Base-by-base conservation (phyloP, 192 early-diverging fungal genomes). In the Gigaspora rosea region DNA sequence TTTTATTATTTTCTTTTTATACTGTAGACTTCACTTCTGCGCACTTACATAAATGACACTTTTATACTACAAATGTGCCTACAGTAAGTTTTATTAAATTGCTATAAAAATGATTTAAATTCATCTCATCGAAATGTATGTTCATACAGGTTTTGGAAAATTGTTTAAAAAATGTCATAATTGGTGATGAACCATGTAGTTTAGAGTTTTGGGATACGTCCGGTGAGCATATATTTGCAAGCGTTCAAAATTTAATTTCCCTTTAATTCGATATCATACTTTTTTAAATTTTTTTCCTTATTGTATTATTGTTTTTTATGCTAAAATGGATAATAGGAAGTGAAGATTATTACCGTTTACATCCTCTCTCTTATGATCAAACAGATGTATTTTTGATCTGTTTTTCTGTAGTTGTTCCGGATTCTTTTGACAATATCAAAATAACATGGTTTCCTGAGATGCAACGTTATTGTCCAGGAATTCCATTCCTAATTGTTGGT, bases 101-200 rank as follows among this genome's bases (percentile, higher is more conserved):
- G 16, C 1, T 27, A 27, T 13, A 33, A 7, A 46, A 69, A 16
- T 22, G 2, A 2, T 41, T 41, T 41, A 41, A 41, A 1, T 1
- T 41, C 41, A 41, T 41, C 41, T 41, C 0, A 41, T 41, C 41
- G 41, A 41, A 6, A 7, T 41, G 41, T 1, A 41, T 41, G 41
- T 41, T 41, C 41, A 41, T 6, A 41, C 5, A 92, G 88, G 92
- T 93, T n/a, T 98, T 98, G 88, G 96, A 98, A 87, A 97, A 98
- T 82, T 98, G 97, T 89, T 95, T 95, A 71, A 95, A 96, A 32
- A 97, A 95, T n/a, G 95, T 98, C 71, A 98, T 97, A 95, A 97
- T 97, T 86, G 96, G 95, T 69, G 94, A 94, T 80, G 95, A 98
- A 82, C 97, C 95, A 22, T 97, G 96, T 86, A 96, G 95, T 20